Evolutionary conservation across 805 yeast genomes (phyloP), one percentile per base, ranked within the genome.

Genomic region (Lipomyces chichibuensis): DNA sequence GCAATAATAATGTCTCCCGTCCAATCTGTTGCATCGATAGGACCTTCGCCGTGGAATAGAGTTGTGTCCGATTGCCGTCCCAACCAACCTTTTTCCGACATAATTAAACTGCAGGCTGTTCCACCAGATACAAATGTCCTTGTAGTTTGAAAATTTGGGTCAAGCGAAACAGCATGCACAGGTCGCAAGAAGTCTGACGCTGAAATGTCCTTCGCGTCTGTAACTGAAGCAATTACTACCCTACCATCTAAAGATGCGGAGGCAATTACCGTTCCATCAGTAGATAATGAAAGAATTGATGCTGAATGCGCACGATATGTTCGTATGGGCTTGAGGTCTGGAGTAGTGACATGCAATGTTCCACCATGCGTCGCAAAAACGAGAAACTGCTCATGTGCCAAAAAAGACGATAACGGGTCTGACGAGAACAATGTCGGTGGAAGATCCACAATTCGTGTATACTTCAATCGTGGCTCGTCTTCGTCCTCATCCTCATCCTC

Each of bases 231-330:
- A 27, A 73, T 84, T 1, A 92, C 92, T 0, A 94, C 89, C 0
- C 97, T 90, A 0, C 99, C 99, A 75, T 95, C 99, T 81, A 94
- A 88, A 0, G 98, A 92, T 0, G 93, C 97, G 0, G 96, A 88
- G 0, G 95, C 96, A 67, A 95, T 86, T 73, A 83, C 86, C 8
- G 78, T 78, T 0, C 96, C 95, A 74, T 91, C 96, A 1, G 89
- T 83, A 63, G 87, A 85, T 0, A 92, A 82, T 0, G 91, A 85
- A 54, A 93, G 78, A 1, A 95, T 85, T 0, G 97, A 91, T 0
- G 98, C 92, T 58, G 91, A 82, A 74, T 96, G 97, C 0, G 94
- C 92, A 72, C 91, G 85, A 67, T 91, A 84, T 0, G 97, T 88
- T 51, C 96, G 82, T 0, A 92, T 79, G 0, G 88, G 77, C 6